Percentiles rank a stretch among this genome's conserved stretches.
Conservation (phyloP, 2,329 filamentous ascomycete species). For the Ophiosphaerella herpotricha region DNA sequence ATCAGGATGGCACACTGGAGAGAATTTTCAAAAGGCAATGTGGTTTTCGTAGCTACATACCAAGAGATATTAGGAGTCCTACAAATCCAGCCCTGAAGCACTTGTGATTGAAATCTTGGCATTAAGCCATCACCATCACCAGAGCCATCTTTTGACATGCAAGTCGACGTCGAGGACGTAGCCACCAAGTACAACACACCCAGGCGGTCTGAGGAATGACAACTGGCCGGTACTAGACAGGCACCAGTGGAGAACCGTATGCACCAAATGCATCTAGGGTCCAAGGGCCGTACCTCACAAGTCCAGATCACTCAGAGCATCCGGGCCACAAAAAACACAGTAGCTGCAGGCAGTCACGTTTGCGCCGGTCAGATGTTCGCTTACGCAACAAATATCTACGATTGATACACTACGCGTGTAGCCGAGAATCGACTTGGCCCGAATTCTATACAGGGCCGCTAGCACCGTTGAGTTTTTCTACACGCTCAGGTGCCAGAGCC, state of each 20-base stretch:
- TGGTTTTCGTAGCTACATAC: no score
- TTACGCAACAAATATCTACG: conserved; percentile 27
- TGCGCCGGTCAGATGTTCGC: no score
- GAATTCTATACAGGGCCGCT: conserved; percentile 7
- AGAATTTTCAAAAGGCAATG: no score
- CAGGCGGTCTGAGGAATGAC: conserved; percentile 14
- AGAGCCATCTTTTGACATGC: background rate
- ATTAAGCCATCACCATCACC: no score
- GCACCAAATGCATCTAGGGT: conserved; percentile 22
- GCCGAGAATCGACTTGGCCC: conserved; percentile 18
- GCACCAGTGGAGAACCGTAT: conserved; percentile 16
- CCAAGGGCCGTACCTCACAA: conserved; percentile 1
- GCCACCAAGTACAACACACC: conserved; percentile 2
- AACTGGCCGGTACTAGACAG: conserved; percentile 14
- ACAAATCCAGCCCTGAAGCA: no score
- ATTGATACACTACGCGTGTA: conserved; percentile 17
- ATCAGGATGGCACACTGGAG: no score
- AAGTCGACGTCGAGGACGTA: conserved; percentile 11
- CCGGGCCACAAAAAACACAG: no score
- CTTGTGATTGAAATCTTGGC: no score
- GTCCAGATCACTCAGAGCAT: background rate
- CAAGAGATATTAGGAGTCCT: no score
- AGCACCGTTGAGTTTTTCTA: conserved; percentile 13
- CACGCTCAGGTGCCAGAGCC: conserved; percentile 20
- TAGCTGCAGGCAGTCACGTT: no score